Conservation (phyloP, 306 rosid genomes). For the peach (Prunus persica) region Prunus_persica_NCBIv2 NC_034016.1:22428001-22428500, state of each 20-base stretch:
- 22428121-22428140: constrained; percentile 6
- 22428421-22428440: too few species aligned
- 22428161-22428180: constrained; percentile 75
- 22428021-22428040: neutral
- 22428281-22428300: constrained; percentile 56
- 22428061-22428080: neutral
- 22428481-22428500: too few species aligned
- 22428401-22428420: neutral
- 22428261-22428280: constrained; percentile 82
- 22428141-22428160: constrained; percentile 20
- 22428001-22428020: neutral
- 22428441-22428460: too few species aligned
- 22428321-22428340: neutral
- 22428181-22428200: constrained; percentile 78
- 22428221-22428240: constrained; percentile 76
- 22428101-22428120: neutral
- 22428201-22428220: constrained; percentile 82
- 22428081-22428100: neutral
- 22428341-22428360: neutral
- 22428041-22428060: neutral
- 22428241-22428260: constrained; percentile 86
- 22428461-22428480: too few species aligned
- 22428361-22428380: neutral
- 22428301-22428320: neutral
- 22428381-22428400: neutral